Base-by-base conservation (phyloP, 768 basidiomycete genomes). In the Calocybe gangraenosa region DNA sequence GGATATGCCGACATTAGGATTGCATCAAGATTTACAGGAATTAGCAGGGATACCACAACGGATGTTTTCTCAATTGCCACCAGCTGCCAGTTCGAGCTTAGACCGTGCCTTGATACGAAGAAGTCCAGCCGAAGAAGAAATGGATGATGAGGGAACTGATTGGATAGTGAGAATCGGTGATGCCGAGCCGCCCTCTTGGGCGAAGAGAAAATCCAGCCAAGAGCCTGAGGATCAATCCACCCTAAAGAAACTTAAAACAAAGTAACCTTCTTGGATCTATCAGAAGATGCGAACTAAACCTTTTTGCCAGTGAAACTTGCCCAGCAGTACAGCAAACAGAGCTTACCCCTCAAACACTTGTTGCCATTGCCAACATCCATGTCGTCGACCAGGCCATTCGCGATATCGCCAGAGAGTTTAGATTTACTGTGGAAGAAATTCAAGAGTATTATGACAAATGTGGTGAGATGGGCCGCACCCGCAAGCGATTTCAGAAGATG, bases 381-480 rank as follows among this genome's bases (percentile, higher is more conserved):
- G 76, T 84, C 36, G 73, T 88, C 21, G 84, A 88, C 52, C 78
- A 78, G 54, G 73, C 68, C 9, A 74, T 91, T 31, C 62, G 64
- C 22, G 77, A 82, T 22, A 88, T 91, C 52, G 86, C 87, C 6
- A 67, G 62, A 28, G 79, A 86, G 30, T 84, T 70, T 54, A 71
- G 81, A 40, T 91, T 91, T 59, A 85, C 85, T 1, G 59, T 79
- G 1, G 81, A 82, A 50, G 88, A 91, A 62, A 87, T 91, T 11
- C 76, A 83, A 56, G 85, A 84, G 56, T 87, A 79, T 58, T 88
- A 88, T 49, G 82, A 87, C 56, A 78, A 73, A 49, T 83, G 75
- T 47, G 82, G 83, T 11, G 85, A 88, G 53, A 78, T 87, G 74
- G 74, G 70, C 28, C 73, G 74, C 38, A 88, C 88, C 8, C 73